phyloP scores from a whole-genome alignment of 129 eudicot species.

The Logfia minima region DNA sequence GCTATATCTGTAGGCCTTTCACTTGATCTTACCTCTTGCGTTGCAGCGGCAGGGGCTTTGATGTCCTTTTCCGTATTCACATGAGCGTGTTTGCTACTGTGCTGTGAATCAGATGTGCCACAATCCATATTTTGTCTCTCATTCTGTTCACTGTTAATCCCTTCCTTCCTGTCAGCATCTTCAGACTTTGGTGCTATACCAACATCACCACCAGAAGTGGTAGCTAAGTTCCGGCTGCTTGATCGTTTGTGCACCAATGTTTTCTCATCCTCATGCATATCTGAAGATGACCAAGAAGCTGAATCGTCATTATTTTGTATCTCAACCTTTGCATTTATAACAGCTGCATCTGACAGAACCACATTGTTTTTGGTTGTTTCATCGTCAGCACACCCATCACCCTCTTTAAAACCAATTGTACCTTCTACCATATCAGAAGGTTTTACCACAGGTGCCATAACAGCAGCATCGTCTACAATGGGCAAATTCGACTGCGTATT shows the following conservation, averaged over 20 bases:
- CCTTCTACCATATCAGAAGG: conserved; percentile 23
- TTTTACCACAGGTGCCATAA: conserved; percentile 16
- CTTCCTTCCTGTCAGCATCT: conserved; percentile 21
- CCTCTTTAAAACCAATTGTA: conserved; percentile 18
- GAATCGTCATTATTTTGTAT: conserved; percentile 37
- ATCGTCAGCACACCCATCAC: conserved; percentile 20
- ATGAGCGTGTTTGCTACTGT: not conserved
- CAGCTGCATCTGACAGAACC: conserved; percentile 23
- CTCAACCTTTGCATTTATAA: conserved; percentile 34
- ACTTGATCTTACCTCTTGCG: conserved; percentile 21
- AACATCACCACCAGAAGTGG: conserved; percentile 26
- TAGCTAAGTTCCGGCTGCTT: conserved; percentile 4
- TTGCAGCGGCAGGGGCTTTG: conserved; percentile 11
- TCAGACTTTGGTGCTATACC: conserved; percentile 26
- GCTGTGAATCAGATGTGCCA: conserved; percentile 24
- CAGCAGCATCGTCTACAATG: conserved; percentile 7
- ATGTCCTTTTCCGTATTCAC: not conserved
- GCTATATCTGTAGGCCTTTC: conserved; percentile 24
- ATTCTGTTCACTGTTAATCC: conserved; percentile 15
- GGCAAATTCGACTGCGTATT: conserved; percentile 16
- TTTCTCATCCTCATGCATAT: conserved; percentile 32
- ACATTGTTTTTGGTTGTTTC: conserved; percentile 18
- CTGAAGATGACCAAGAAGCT: conserved; percentile 45
- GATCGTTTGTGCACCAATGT: conserved; percentile 23
- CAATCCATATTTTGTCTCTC: conserved; percentile 31